Percentiles rank a stretch among this genome's conserved stretches.
phyloP scores from a whole-genome alignment of 2,329 filamentous ascomycete genomes.

The Fusarium solani-melongenae region DNA sequence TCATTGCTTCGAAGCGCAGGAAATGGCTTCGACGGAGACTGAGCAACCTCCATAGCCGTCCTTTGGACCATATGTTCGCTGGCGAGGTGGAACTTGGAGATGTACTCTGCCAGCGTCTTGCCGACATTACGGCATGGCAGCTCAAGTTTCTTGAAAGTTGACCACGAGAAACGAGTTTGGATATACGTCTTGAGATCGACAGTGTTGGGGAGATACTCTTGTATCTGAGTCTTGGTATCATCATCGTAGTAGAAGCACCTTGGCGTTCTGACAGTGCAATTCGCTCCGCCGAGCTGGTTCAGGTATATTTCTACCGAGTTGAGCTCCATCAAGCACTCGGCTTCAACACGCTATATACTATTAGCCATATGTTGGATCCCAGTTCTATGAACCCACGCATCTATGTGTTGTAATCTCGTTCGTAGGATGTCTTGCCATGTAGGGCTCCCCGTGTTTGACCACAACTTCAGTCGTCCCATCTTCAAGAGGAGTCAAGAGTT shows the following conservation, averaged over 20 bases:
- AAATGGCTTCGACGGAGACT: background rate
- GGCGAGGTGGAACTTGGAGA: background rate
- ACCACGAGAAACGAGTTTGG: background rate
- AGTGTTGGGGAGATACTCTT: background rate
- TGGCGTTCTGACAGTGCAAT: background rate
- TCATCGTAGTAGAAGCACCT: background rate
- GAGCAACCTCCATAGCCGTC: rapidly evolving
- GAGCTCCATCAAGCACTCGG: background rate
- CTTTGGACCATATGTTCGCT: background rate
- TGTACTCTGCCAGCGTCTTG: background rate
- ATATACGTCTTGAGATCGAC: background rate
- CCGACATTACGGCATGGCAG: background rate
- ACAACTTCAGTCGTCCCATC: background rate
- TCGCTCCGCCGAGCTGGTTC: background rate
- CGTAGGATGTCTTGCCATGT: conserved; percentile 1
- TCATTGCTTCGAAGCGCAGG: background rate
- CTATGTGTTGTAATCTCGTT: background rate
- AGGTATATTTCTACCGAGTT: background rate
- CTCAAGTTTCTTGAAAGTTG: background rate
- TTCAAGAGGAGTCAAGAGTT: background rate
- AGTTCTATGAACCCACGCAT: background rate
- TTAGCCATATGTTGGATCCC: background rate
- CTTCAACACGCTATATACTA: background rate
- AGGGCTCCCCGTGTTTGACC: conserved; percentile 8
- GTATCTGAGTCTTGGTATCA: background rate